phyloP scores from a whole-genome alignment of 1,284 basidiomycete species.

The Athelia sp. region DNA sequence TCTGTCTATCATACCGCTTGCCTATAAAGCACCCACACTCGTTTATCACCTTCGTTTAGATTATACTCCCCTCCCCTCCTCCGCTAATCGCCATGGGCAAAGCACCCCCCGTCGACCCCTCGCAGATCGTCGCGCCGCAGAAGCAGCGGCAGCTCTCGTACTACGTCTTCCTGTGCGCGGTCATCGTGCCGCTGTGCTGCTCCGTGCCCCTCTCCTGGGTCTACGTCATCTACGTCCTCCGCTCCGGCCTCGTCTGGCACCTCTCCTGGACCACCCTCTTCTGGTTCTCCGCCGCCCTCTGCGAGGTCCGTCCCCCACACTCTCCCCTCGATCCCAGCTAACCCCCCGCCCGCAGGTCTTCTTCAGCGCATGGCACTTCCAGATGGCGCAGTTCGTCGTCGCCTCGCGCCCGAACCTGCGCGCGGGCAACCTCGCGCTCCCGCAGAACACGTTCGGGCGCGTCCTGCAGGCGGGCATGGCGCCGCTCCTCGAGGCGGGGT shows the following conservation, averaged over 20 bases:
- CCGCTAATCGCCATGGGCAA: too few species aligned
- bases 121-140: too few species aligned
- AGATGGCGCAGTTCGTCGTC: conserved; percentile 51
- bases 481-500: conserved; percentile 43
- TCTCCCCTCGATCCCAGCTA: background rate
- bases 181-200: conserved; percentile 68
- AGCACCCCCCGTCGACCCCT: too few species aligned
- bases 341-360: conserved; percentile 42
- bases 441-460: conserved; percentile 54
- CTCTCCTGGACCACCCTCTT: conserved; percentile 32
- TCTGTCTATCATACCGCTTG: too few species aligned
- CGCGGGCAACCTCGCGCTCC: conserved; percentile 44
- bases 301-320: conserved; percentile 49
- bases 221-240: conserved; percentile 55
- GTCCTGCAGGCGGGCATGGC: conserved; percentile 55
- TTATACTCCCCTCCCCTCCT: too few species aligned
- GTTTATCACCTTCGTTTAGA: too few species aligned
- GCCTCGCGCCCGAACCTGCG: conserved; percentile 38
- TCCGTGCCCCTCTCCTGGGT: conserved; percentile 67
- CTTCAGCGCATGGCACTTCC: conserved; percentile 71
- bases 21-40: too few species aligned
- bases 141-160: too few species aligned
- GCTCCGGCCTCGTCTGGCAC: conserved; percentile 36
- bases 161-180: conserved; percentile 1
- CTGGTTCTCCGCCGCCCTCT: conserved; percentile 45